A percentile compares a stretch with the other conserved stretches of the same genome.
Evolutionary conservation across 176 grass and related monocot species (phyloP).

Genomic region (Luzula sylvatica): DNA sequence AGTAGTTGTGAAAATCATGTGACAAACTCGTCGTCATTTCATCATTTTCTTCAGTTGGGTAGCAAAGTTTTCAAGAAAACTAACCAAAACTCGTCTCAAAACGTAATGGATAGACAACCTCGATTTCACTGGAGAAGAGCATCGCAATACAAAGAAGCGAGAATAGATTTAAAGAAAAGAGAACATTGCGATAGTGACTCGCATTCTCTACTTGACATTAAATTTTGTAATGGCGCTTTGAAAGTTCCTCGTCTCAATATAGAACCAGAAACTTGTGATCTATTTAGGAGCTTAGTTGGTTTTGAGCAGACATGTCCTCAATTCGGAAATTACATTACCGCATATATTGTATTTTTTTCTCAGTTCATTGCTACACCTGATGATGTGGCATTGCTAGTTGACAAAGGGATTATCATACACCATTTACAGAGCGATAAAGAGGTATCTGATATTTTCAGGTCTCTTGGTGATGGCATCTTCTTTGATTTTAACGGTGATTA

Average conservation of each 20-base stretch:
- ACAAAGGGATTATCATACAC: background rate
- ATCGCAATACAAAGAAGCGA: conserved; percentile 14
- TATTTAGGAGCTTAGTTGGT: conserved; percentile 16
- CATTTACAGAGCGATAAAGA: conserved; percentile 8
- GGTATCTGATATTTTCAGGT: conserved; percentile 11
- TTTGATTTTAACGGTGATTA: too few species aligned
- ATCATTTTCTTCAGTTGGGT: too few species aligned
- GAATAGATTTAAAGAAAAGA: conserved; percentile 9
- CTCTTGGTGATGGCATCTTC: background rate
- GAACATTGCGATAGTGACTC: too few species aligned
- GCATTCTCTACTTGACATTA: conserved; percentile 21
- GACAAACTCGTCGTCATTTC: too few species aligned
- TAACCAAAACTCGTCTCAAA: background rate
- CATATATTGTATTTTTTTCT: conserved; percentile 20
- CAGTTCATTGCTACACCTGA: conserved; percentile 1
- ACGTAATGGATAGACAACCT: background rate
- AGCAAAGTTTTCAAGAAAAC: background rate
- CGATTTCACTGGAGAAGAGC: background rate
- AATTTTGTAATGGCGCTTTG: conserved; percentile 10
- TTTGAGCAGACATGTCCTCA: conserved; percentile 13
- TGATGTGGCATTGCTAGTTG: conserved; percentile 20
- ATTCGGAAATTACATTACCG: conserved; percentile 18
- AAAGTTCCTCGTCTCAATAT: conserved; percentile 18
- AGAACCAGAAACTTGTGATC: conserved; percentile 5
- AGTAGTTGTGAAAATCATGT: too few species aligned